Evolutionary conservation across 192 early-diverging fungal species (phyloP), one percentile per base, ranked within the genome.

Genomic region (Coemansia sp.): DNA sequence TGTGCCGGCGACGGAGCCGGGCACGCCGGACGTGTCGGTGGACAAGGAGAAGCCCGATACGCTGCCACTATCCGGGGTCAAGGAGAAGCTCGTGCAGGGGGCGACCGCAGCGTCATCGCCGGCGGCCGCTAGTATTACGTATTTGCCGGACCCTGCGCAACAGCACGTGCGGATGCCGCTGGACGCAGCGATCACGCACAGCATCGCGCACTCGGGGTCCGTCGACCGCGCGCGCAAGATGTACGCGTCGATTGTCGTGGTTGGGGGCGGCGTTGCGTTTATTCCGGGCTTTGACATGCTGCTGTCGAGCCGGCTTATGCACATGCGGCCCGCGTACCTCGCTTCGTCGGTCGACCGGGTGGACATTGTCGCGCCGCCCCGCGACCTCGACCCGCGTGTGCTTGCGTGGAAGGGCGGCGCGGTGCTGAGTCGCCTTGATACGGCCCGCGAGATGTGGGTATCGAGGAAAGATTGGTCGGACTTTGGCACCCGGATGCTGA

Each of bases 331-430:
- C 12, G 57, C 52, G 11, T 71, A 54, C 16, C 42, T 75, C 43
- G n/a, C n/a, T n/a, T 62, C 55, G 28, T 14, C 14, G 5, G 60
- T 77, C 18, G 87, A 88, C 54, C 80, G 83, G 12, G 82, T 83
- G 0, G 87, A 90, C 25, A 82, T 93, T 0, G 63, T 94, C 32
- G 85, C 89, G 9, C 84, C 88, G 9, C 92, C 93, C 2, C 72
- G 91, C 10, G 92, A 95, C 45, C 77, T 95, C 25, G 92, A 95
- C 49, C 88, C 91, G 2, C 73, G 89, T 6, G 71, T 94, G 48
- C 62, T 95, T 50, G 88, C 84, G 2, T 95, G 93, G 93, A 95
- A 94, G 64, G 93, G 93, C 16, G 92, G 82, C 1, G 84, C 88
- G 3, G 91, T 95, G 11, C 69, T 93, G 57, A 81, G 84, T 46